These are phyloP conservation scores for Solanum pimpinellifolium DNA, from an alignment of 257 asterid species.

Conservation along the genomic window DNA sequence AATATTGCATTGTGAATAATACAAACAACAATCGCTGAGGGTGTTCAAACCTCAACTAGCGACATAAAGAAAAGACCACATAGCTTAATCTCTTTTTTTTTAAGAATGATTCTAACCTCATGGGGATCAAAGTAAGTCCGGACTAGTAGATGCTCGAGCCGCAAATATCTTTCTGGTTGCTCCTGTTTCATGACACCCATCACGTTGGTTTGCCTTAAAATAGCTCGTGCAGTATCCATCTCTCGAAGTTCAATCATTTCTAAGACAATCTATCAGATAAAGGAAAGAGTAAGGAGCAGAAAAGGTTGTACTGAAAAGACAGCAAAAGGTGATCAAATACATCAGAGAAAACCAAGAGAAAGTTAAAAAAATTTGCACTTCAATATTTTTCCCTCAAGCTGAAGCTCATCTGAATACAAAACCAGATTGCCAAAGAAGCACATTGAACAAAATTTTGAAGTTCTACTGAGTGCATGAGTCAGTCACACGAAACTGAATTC, in stretches of 20 bases:
- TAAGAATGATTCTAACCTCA: slow-evolving; percentile 45
- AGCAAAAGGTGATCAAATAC: not conserved
- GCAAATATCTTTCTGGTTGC: slow-evolving; percentile 85
- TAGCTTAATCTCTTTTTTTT: not conserved
- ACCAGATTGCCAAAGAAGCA: not conserved
- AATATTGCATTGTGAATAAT: not conserved
- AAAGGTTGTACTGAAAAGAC: not conserved
- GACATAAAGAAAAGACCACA: not conserved
- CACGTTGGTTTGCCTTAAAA: slow-evolving; percentile 90
- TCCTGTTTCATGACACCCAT: slow-evolving; percentile 99
- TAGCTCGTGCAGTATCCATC: slow-evolving; percentile 94
- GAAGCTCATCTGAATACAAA: not conserved
- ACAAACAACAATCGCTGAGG: not conserved
- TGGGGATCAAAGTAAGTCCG: slow-evolving; percentile 92
- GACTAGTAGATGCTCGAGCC: slow-evolving; percentile 90
- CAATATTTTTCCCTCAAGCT: not conserved
- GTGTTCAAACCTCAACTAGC: not conserved
- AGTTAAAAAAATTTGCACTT: not conserved
- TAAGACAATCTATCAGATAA: slow-evolving; percentile 53
- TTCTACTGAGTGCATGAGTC: not conserved
- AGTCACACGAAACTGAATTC: not conserved
- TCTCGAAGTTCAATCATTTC: slow-evolving; percentile 99
- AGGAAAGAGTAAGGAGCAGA: not conserved
- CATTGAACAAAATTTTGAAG: not conserved
- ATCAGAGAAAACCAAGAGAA: not conserved